Evolutionary conservation across 2,329 filamentous ascomycete genomes (phyloP).

Genomic region (Plenodomus lindquistii): DNA sequence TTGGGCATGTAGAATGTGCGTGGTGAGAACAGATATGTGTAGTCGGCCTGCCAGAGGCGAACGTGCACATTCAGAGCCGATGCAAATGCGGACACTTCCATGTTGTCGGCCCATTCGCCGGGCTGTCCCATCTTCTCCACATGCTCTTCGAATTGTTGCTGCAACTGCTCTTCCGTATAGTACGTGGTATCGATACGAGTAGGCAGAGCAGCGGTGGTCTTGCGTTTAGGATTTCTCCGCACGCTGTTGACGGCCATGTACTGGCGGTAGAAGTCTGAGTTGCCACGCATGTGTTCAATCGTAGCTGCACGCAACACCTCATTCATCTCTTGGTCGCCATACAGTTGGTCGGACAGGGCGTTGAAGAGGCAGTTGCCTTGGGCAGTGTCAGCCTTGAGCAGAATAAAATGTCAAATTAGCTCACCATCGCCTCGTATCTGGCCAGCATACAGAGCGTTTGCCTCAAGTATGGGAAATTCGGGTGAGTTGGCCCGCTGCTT

Average conservation of each 20-base stretch:
- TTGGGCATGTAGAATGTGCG: slow-evolving; percentile 37
- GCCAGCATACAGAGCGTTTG: slow-evolving; percentile 61
- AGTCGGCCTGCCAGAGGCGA: slow-evolving; percentile 62
- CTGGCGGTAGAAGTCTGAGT: slow-evolving; percentile 65
- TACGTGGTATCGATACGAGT: slow-evolving; percentile 51
- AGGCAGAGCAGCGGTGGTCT: slow-evolving; percentile 52
- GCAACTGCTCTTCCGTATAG: slow-evolving; percentile 59
- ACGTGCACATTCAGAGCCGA: slow-evolving; percentile 65
- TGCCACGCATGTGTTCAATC: slow-evolving; percentile 64
- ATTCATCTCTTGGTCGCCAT: slow-evolving; percentile 62
- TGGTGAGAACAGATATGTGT: slow-evolving; percentile 55
- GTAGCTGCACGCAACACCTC: slow-evolving; percentile 61
- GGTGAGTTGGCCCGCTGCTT: slow-evolving; percentile 33
- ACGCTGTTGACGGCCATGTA: slow-evolving; percentile 62
- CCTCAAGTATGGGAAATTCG: slow-evolving; percentile 61
- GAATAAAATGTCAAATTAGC: slow-evolving; percentile 31
- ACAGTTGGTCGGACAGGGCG: slow-evolving; percentile 69
- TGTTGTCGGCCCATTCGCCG: slow-evolving; percentile 67
- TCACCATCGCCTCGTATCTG: slow-evolving; percentile 66
- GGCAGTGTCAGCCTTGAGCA: slow-evolving; percentile 22
- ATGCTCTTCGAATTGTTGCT: slow-evolving; percentile 58
- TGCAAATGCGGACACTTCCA: slow-evolving; percentile 69
- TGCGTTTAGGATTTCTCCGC: slow-evolving; percentile 61
- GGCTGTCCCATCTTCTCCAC: slow-evolving; percentile 63
- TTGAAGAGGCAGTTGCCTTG: slow-evolving; percentile 72